Percentiles rank a stretch among this genome's conserved stretches.
phyloP scores from a whole-genome alignment of 192 early-diverging fungal genomes.

The Podila minutissima region DNA sequence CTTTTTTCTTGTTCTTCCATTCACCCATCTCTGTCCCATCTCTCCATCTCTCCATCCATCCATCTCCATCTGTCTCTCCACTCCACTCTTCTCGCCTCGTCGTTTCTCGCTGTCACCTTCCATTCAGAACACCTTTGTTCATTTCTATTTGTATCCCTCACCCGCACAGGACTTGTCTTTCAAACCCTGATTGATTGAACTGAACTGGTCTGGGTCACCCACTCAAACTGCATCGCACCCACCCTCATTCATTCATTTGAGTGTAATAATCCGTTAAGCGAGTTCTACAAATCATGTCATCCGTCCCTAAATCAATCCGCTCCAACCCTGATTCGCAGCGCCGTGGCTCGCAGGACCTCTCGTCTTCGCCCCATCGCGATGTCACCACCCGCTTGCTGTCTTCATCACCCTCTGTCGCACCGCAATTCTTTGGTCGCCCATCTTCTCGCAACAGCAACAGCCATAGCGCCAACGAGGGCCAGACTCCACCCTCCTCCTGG shows the following conservation, averaged over 20 bases:
- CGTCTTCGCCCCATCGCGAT: constrained; percentile 41
- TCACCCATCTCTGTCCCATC: not conserved
- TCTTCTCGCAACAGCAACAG: constrained; percentile 29
- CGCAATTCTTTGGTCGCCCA: constrained; percentile 27
- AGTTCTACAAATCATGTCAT: constrained; percentile 11
- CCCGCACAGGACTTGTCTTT: not conserved
- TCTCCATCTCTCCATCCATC: not conserved
- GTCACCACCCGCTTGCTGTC: constrained; percentile 33
- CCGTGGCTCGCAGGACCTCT: constrained; percentile 22
- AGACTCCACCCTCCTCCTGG: constrained; percentile 41
- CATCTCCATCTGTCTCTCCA: not conserved
- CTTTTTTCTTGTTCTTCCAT: not conserved
- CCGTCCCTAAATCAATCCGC: constrained; percentile 19
- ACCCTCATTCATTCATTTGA: too few relatives aligned
- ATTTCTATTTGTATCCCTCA: not conserved
- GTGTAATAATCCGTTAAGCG: not conserved
- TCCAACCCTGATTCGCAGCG: constrained; percentile 5
- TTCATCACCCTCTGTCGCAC: constrained; percentile 29
- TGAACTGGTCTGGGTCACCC: too few relatives aligned
- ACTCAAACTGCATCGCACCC: not conserved
- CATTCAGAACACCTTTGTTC: not conserved
- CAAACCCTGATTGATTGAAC: too few relatives aligned
- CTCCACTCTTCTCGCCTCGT: not conserved
- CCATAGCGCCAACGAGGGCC: constrained; percentile 5
- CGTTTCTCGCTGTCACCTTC: not conserved